Base-by-base conservation (phyloP, 176 grass and related monocot species). In the Phyllostachys edulis region DNA sequence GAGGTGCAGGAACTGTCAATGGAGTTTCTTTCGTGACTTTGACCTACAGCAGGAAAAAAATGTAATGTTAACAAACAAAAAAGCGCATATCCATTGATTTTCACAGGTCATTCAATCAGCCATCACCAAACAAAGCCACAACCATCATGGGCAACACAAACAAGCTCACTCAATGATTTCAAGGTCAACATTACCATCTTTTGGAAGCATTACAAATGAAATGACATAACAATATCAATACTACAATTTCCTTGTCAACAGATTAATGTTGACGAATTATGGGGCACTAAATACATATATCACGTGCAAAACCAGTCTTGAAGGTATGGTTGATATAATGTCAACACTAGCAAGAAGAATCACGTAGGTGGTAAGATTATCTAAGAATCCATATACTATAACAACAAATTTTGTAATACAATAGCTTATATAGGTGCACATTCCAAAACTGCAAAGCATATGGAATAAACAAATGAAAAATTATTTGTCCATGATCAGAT, bases 1-100 rank as follows among this genome's bases (percentile, higher is more conserved):
- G 46, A 80, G 76, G 75, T 59, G 75, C 42, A 3, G 89, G 80
- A 73, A 75, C 76, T 51, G 76, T 70, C 71, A 59, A 52, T 27
- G 77, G 62, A 63, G 77, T 85, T 39, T 90, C 82, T 85, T 89
- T 97, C 83, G 87, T 92, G 41, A 85, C 90, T 83, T 91, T 97
- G 24, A 97, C 88, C 92, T 97, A 62, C 73, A 94, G 23, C 16
- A 42, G 60, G 39, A 16, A 20, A 42, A 56, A 52, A 76, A 81
- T 68, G 63, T 76, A 38, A 14, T 27, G 56, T 85, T 72, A 71
- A 54, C 29, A 64, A 87, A 76, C 38, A 81, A 54, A 64, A 45
- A 47, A 29, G 5, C 1, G 15, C 10, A 82, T 69, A 73, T 21
- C 18, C 52, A 34, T 36, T 83, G 69, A 71, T n/a, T 56, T 78